Base-by-base conservation (phyloP, 2,329 filamentous ascomycete species). In the Cadophora luteo-olivacea region DNA sequence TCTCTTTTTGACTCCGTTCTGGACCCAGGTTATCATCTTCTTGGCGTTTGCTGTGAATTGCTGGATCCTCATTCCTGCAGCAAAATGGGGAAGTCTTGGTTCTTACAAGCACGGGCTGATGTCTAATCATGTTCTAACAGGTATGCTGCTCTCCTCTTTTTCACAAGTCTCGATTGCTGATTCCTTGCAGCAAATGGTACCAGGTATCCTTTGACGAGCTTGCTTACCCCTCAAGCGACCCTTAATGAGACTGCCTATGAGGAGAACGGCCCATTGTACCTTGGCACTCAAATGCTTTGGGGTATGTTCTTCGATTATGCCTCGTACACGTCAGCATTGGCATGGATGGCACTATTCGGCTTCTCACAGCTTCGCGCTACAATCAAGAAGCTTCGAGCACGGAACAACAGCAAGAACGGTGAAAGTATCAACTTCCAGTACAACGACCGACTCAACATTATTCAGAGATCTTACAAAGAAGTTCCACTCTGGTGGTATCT, bases 251-350 rank as follows among this genome's bases (percentile, higher is more conserved):
- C 82, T 1, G 81, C 79, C 0, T 84, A 84, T 68, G 79, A 79
- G 11, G 76, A 83, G 66, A 79, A 85, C 48, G 87, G 87, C 0
- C 84, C 84, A 1, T 80, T 86, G 22, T 87, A 87, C 70, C 83
- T 88, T 64, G 85, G 87, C 1, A 78, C 85, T 0, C 87, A 89
- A 68, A 82, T 84, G 57, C 80, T 87, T 2, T 89, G 87, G 87
- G 76, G 78, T 3, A 86, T 86, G 69, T 88, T 88, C 77, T 89
- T 88, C 75, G 85, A 86, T 74, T 89, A 89, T 66, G 85, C 87
- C 4, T 84, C 86, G 7, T 85, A 87, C 66, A 82, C 85, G 0
- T 88, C 86, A 0, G 85, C 86, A 0, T 80, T 89, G 62, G 83
- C 84, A 6, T 89, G 87, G 86, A 86, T 88, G 75, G 78, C 78